Conservation (phyloP, 2,329 filamentous ascomycete genomes). For the Phyllosticta citriasiana region DNA sequence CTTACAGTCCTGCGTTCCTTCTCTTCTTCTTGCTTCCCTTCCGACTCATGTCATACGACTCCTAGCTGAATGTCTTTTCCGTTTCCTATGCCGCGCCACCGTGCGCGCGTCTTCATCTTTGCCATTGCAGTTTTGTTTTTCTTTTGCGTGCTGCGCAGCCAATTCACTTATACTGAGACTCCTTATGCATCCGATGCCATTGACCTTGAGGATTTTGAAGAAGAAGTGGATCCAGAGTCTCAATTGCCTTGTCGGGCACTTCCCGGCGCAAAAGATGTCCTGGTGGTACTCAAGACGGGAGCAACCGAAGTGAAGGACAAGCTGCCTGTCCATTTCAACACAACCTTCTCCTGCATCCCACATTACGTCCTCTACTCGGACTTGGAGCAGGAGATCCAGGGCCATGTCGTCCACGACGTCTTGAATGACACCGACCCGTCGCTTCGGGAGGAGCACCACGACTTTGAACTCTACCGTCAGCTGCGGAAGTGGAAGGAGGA, state of each 20-base stretch:
- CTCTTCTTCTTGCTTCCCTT: background rate
- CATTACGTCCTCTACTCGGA: constrained; percentile 30
- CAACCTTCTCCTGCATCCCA: constrained; percentile 25
- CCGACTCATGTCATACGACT: background rate
- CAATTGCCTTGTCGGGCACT: constrained; percentile 21
- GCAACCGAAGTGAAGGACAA: constrained; percentile 49
- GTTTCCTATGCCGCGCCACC: constrained; percentile 13
- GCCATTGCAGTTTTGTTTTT: background rate
- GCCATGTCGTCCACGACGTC: constrained; percentile 38
- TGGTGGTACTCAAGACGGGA: constrained; percentile 50
- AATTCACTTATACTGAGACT: background rate
- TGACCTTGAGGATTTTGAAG: background rate
- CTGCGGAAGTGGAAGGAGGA: constrained; percentile 31
- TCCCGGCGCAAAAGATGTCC: constrained; percentile 38
- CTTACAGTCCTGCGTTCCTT: background rate
- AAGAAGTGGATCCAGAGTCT: background rate
- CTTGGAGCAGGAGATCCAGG: constrained; percentile 34
- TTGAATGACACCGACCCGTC: constrained; percentile 33
- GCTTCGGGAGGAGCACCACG: constrained; percentile 31
- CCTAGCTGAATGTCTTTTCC: constrained; percentile 1
- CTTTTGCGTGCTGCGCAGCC: background rate
- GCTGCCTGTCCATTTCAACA: constrained; percentile 36
- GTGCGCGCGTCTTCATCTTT: constrained; percentile 12
- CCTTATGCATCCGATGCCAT: background rate
- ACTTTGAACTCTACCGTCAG: constrained; percentile 45